Base-by-base conservation (phyloP, 2,329 filamentous ascomycete species). In the Ceratocystis papillata region DNA sequence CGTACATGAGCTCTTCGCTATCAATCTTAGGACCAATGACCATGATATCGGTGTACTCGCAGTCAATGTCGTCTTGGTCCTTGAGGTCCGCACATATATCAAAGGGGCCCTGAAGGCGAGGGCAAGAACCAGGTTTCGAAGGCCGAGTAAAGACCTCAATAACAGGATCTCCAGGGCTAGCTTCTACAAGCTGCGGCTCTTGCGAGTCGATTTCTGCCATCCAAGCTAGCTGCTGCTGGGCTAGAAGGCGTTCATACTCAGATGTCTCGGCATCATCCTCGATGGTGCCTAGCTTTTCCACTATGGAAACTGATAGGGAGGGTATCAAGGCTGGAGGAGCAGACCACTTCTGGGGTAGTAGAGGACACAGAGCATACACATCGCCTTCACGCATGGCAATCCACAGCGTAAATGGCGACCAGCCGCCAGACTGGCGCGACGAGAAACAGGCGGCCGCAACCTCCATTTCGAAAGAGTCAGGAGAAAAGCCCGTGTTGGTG, bases 351-450 rank as follows among this genome's bases (percentile, higher is more conserved):
- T 86, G 85, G 0, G 94, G 94, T 41, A 99, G 79, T 50, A 99
- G 80, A 1, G 94, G 94, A 73, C 92, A 96, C 7, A 99, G 79
- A 1, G 93, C 92, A 73, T 99, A 99, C 5, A 97, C 83, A 72
- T 96, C 92, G 2, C 94, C 94, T 68, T 90, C 88, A 46, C 85
- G 85, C 88, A 96, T 99, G n/a, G 92, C 91, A 63, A 97, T 79
- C 90, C 93, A 99, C 10, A 99, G 80, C 0, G 94, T 97, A 89
- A 96, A 96, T 8, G 92, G 85, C 6, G 91, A 89, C 94, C 94
- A 99, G 65, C 91, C 91, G 15, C 91, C 93, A 5, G 83, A 83
- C 45, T 79, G 80, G 69, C 81, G 80, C 12, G 78, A 78, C 45
- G 81, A 79, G 77, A 99, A 99, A 73, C 86, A 89, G 63, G 92